Evolutionary conservation across 208 protist genomes (phyloP).

Genomic region (Crithidia mellificae): DNA sequence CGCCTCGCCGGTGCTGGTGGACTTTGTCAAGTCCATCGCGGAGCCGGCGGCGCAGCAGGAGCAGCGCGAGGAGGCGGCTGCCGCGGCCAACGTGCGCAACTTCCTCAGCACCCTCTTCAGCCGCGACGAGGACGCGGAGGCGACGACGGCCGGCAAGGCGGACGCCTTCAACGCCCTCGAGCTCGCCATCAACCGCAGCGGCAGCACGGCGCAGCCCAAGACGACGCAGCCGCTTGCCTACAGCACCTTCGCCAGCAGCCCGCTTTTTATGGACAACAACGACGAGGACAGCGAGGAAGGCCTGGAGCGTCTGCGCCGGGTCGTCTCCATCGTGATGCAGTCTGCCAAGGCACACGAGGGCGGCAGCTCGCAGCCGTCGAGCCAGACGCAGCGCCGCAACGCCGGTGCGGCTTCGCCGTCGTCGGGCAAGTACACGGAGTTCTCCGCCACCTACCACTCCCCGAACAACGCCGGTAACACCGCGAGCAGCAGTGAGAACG

Average conservation of each 20-base stretch:
- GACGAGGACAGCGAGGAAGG: slow-evolving; percentile 46
- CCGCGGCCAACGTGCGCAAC: slow-evolving; percentile 36
- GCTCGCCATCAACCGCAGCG: slow-evolving; percentile 28
- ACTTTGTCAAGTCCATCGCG: slow-evolving; percentile 33
- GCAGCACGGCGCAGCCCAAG: slow-evolving; percentile 12
- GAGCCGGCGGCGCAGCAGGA: slow-evolving; percentile 25
- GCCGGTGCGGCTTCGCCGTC: neutral
- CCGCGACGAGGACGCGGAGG: slow-evolving; percentile 4
- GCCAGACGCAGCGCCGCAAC: slow-evolving; percentile 19
- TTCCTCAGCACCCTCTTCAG: slow-evolving; percentile 43
- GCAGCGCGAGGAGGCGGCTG: slow-evolving; percentile 22
- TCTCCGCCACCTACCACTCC: slow-evolving; percentile 30
- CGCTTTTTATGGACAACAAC: slow-evolving; percentile 42
- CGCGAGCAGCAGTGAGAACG: slow-evolving; percentile 10
- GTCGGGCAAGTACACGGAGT: slow-evolving; percentile 30
- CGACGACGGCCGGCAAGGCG: slow-evolving; percentile 15
- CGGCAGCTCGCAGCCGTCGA: slow-evolving; percentile 19
- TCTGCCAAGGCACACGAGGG: slow-evolving; percentile 28
- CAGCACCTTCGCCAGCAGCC: slow-evolving; percentile 37
- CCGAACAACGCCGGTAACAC: neutral
- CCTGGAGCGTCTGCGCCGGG: slow-evolving; percentile 38
- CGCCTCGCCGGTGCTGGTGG: slow-evolving; percentile 13
- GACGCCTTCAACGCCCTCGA: slow-evolving; percentile 44
- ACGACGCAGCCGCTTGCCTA: slow-evolving; percentile 31
- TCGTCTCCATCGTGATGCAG: slow-evolving; percentile 49